These are phyloP conservation scores for Diplodia scrobiculata DNA, from an alignment of 2,329 filamentous ascomycete genomes.

Conservation along the genomic window DNA sequence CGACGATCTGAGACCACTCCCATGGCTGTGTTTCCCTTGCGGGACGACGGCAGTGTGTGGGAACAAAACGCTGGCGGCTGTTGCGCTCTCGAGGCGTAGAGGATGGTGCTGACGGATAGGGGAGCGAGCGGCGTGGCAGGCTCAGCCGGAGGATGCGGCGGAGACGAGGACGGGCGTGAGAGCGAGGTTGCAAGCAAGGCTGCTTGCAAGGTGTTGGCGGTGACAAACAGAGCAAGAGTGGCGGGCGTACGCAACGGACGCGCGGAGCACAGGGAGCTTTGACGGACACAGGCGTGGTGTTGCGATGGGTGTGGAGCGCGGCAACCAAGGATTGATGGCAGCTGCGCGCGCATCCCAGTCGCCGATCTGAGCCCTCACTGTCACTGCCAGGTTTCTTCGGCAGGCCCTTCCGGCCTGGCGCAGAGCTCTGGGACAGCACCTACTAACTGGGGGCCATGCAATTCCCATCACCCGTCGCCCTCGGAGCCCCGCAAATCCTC, in stretches of 20 bases:
- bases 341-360: slow-evolving; percentile 14
- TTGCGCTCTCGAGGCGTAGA: not conserved
- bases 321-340: slow-evolving; percentile 27
- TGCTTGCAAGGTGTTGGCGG: not conserved
- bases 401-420: not conserved
- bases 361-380: slow-evolving; percentile 6
- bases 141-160: not conserved
- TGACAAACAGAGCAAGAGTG: not conserved
- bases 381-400: slow-evolving; percentile 23
- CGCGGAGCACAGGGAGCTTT: slow-evolving; percentile 22
- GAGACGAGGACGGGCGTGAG: not conserved
- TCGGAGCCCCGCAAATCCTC: slow-evolving; percentile 9
- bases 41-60: not conserved
- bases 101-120: slow-evolving; percentile 7
- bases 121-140: slow-evolving; percentile 3
- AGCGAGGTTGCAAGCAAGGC: slow-evolving; percentile 1
- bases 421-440: not conserved
- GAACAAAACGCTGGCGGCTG: slow-evolving; percentile 6
- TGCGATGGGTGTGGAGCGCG: slow-evolving; percentile 20
- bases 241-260: slow-evolving; percentile 19
- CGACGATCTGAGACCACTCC: slow-evolving; percentile 30
- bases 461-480: not conserved
- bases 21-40: slow-evolving; percentile 24
- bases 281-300: slow-evolving; percentile 27
- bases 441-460: not conserved